Conservation (phyloP, 2,329 filamentous ascomycete species). For the Fusarium odoratissimum region DNA sequence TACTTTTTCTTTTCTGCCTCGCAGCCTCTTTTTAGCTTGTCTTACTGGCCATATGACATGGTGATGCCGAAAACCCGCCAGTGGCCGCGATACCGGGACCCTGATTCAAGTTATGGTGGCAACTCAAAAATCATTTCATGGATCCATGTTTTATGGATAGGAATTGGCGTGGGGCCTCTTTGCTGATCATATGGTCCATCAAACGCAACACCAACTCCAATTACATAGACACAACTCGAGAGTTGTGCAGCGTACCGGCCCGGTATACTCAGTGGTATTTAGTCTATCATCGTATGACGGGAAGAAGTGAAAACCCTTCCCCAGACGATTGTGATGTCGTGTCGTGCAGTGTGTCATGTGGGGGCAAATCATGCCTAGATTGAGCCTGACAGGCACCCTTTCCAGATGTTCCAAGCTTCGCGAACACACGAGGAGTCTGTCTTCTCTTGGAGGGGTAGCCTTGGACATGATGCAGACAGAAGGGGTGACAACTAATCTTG, state of each 20-base stretch:
- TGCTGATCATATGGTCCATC: conserved; percentile 13
- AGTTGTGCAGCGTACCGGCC: conserved; percentile 20
- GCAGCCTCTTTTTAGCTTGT: conserved; percentile 7
- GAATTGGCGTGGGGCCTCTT: conserved; percentile 6
- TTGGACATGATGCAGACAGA: background rate
- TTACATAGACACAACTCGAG: background rate
- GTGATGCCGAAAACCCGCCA: conserved; percentile 37
- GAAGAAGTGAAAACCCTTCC: conserved; percentile 31
- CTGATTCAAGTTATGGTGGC: conserved; percentile 36
- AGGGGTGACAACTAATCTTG: conserved; percentile 17
- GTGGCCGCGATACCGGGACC: conserved; percentile 20
- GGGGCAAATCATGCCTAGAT: conserved; percentile 31
- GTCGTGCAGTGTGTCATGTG: conserved; percentile 39
- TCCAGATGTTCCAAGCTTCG: conserved; percentile 20
- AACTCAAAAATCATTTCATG: conserved; percentile 11
- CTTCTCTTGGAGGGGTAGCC: conserved; percentile 8
- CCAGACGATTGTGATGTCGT: conserved; percentile 32
- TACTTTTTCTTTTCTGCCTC: conserved; percentile 19
- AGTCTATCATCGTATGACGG: conserved; percentile 43
- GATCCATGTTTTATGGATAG: conserved; percentile 10
- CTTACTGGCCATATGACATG: conserved; percentile 42
- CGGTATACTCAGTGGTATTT: conserved; percentile 9
- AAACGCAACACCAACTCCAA: conserved; percentile 8
- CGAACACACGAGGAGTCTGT: conserved; percentile 6
- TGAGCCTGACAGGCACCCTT: conserved; percentile 30